Conservation (phyloP, 1,139 yeast species). For the Kodamaea ohmeri region DNA sequence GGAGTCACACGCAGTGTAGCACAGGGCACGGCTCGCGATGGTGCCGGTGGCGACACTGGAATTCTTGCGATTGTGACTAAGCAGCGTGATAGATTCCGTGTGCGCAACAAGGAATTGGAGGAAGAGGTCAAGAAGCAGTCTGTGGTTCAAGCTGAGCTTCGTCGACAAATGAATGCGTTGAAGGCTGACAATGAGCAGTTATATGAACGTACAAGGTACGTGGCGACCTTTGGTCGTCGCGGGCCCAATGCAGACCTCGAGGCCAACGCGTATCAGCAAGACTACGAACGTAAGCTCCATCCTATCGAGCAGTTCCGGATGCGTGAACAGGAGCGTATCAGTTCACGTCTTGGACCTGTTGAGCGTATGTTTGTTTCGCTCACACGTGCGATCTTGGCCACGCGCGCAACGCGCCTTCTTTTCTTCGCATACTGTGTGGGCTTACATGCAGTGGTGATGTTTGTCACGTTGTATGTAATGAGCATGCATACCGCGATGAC, state of each 20-base stretch:
- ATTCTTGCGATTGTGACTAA: slow-evolving; percentile 87
- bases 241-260: slow-evolving; percentile 48
- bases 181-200: slow-evolving; percentile 75
- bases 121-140: slow-evolving; percentile 68
- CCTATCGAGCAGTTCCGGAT: slow-evolving; percentile 83
- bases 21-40: too few relatives aligned
- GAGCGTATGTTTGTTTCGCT: slow-evolving; percentile 77
- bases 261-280: slow-evolving; percentile 52
- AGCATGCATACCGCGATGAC: slow-evolving; percentile 44
- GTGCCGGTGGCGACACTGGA: too few relatives aligned
- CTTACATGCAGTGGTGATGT: slow-evolving; percentile 71
- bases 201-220: slow-evolving; percentile 76
- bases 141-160: slow-evolving; percentile 54
- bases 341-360: slow-evolving; percentile 68
- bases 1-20: slow-evolving; percentile 54
- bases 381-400: slow-evolving; percentile 72
- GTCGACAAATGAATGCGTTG: slow-evolving; percentile 60
- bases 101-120: slow-evolving; percentile 77
- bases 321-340: slow-evolving; percentile 73
- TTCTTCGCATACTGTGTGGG: slow-evolving; percentile 74
- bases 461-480: slow-evolving; percentile 59
- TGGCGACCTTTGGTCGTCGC: slow-evolving; percentile 48
- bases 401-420: slow-evolving; percentile 67
- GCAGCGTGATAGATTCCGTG: slow-evolving; percentile 89
- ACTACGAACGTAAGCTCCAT: slow-evolving; percentile 75